Evolutionary conservation across 495 filamentous ascomycete genomes (phyloP), one percentile per base, ranked within the genome.

Genomic region (Hypoxylon crocopeplum): DNA sequence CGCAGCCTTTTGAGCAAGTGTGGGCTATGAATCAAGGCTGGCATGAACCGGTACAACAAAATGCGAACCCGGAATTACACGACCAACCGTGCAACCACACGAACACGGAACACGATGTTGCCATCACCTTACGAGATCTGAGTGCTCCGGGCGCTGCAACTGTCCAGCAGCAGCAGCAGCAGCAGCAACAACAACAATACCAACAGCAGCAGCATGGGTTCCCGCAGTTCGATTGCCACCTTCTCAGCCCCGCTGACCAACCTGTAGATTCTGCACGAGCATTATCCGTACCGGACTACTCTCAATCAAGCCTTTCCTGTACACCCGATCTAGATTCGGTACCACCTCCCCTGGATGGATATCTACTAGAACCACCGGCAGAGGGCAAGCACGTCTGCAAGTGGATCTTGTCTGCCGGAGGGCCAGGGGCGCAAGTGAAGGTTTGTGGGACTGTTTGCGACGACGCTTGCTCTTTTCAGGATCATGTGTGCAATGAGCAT

Each of bases 401-500:
- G 49, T 79, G 76, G 74, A 66, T 56, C 36, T 27, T 27, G 6
- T 52, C 56, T 21, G 13, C 27, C 7, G 49, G 36, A n/a, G 44
- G 52, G 16, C 57, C 45, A 38, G 41, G 42, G 8, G 46, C 34
- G 16, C 58, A 59, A 36, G 37, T 16, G 3, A 50, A 50, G 1
- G 38, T 52, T 20, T 70, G 68, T n/a, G 68, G 68, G 1, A 39
- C 39, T 45, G 24, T 60, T 27, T 70, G 59, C 22, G 44, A 49
- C 7, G 51, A 59, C 17, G 52, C 38, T 7, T 27, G 40, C 11
- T 57, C 66, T 12, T 64, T 82, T 15, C 78, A 81, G 13, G 61
- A 62, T 3, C 79, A 82, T 56, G 39, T 76, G 16, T 76, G 72
- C 40, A 60, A 75, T 10, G 54, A 56, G 1, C 79, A 82, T 45